Evolutionary conservation across 306 rosid species (phyloP), one percentile per base, ranked within the genome.

Genomic region (barrel medic (Medicago truncatula)): DNA sequence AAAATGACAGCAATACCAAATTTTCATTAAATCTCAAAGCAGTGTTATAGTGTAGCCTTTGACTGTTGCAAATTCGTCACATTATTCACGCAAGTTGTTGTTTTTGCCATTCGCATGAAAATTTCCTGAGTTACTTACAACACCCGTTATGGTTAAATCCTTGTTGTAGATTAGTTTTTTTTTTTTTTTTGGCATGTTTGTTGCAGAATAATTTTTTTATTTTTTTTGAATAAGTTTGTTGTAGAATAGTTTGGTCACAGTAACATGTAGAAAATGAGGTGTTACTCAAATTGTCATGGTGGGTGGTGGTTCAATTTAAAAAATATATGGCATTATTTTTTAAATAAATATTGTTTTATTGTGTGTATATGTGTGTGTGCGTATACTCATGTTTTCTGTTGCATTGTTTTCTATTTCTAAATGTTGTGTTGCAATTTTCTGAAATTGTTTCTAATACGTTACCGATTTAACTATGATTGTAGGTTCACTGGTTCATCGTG

Each of bases 401-500:
- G 17, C 21, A 23, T 16, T 34, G 1, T 34, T 34, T 34, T 34
- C 38, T 7, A 6, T 4, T 34, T 34, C 38, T 56, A 31, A 64
- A 49, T 53, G 59, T 0, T 17, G 61, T 61, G 68, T 38, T 43
- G 44, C 6, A 65, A 77, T 79, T 11, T 65, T 66, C 47, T 56
- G 23, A 57, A 56, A 23, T 79, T 40, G 59, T 70, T 77, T 73
- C 61, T 43, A 23, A 66, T 56, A 65, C 21, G 6, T 78, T 8
- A 14, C 28, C 6, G 46, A 75, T 49, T 50, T 50, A 52, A 63
- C 58, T 25, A 63, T 70, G 76, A 65, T 39, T 78, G 71, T 86
- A 95, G 97, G 98, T 92, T 92, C 82, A 74, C 81, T 28, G 97
- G 98, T 73, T 87, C 97, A 50, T 4, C 87, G 5, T 95, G 98